Evolutionary conservation across 2,329 filamentous ascomycete genomes (phyloP), one percentile per base, ranked within the genome.

Genomic region (Fusarium sp.): DNA sequence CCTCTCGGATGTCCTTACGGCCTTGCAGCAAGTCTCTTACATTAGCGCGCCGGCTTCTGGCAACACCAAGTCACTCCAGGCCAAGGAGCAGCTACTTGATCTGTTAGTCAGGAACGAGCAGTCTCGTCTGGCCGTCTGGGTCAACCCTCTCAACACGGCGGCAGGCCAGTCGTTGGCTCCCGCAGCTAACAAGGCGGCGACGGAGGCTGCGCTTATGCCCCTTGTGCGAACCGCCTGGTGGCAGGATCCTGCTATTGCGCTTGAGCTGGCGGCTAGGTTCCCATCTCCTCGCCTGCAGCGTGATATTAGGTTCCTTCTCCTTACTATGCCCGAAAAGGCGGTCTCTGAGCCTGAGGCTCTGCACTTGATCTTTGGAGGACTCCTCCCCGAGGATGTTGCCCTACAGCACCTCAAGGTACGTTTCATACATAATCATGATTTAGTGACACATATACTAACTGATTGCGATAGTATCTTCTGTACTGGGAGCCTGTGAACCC

Each of bases 401-500:
- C 65, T 77, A 73, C 94, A 97, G 79, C 85, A 97, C 79, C 85
- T 98, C 58, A 97, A 95, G 85, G 91, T 92, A 81, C 67, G 74
- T 65, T 2, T 4, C 16, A 33, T 27, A 8, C 18, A 14, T 20
- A 10, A 14, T 34, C 14, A 8, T 33, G 18, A 8, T 13, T 5
- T 16, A 6, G 14, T 44, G 18, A 27, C 14, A 5, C 65, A 13
- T 61, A 58, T 29, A 2, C 68, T 79, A 64, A 75, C 68, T 79
- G 62, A 74, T 53, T 4, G 40, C 3, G 14, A 8, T 71, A 93
- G 89, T 97, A 97, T 79, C 83, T 99, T 14, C 83, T 99, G 2
- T 97, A 92, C 81, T 99, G 96, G 96, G 88, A 91, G 20, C 89
- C 96, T 0, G 90, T 97, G 31, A 97, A 97, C 75, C 96, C 96